These are phyloP conservation scores for Candida sanyaensis DNA, from an alignment of 1,139 yeast genomes.

Conservation along the genomic window DNA sequence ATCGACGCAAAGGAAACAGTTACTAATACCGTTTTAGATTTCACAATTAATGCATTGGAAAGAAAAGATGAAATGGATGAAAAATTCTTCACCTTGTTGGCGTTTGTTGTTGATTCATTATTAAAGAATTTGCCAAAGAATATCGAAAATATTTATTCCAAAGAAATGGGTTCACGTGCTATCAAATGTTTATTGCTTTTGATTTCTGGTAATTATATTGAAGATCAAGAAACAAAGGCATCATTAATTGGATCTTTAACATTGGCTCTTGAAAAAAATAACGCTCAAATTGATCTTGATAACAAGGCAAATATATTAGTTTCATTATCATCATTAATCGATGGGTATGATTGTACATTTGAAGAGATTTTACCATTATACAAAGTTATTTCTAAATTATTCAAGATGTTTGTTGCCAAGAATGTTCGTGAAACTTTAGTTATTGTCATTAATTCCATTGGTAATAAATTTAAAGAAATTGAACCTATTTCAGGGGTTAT, in stretches of 20 bases:
- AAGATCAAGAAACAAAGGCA: conserved; percentile 56
- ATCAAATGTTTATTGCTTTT: conserved; percentile 55
- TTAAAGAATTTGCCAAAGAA: conserved; percentile 53
- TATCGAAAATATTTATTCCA: conserved; percentile 42
- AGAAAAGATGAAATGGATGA: conserved; percentile 41
- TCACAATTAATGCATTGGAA: conserved; percentile 47
- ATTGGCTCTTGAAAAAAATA: conserved; percentile 62
- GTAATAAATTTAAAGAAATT: conserved; percentile 49
- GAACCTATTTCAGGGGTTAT: conserved; percentile 52
- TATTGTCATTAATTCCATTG: conserved; percentile 59
- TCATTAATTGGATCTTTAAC: conserved; percentile 61
- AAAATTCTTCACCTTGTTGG: conserved; percentile 47
- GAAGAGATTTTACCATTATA: conserved; percentile 57
- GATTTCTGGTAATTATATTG: conserved; percentile 61
- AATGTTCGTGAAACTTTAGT: conserved; percentile 64
- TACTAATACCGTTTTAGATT: conserved; percentile 54
- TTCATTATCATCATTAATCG: conserved; percentile 57
- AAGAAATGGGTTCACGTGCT: conserved; percentile 54
- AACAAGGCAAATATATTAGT: conserved; percentile 62
- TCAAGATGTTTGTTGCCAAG: conserved; percentile 59
- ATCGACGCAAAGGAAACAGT: conserved; percentile 70
- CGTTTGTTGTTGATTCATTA: conserved; percentile 58
- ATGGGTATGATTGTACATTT: conserved; percentile 54
- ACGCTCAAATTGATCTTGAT: conserved; percentile 50
- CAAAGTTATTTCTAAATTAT: conserved; percentile 56